Base-by-base conservation (phyloP, 352 stramenopile genomes). In the Detonula confervacea region DNA sequence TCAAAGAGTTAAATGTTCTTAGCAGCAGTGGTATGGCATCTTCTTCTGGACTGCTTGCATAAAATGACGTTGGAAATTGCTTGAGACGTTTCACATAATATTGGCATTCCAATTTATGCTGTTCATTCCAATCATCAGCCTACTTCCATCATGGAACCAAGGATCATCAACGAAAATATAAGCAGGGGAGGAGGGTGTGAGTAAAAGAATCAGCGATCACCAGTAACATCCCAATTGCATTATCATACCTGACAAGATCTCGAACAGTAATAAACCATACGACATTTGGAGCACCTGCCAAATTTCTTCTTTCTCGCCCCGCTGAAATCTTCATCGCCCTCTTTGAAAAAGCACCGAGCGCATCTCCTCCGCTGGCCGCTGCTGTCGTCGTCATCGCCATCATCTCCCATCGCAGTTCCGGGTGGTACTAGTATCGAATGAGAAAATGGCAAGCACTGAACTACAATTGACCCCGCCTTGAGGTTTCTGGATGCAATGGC, bases 71-170 rank as follows among this genome's bases (percentile, higher is more conserved):
- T 16, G 12, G 18, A 20, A n/a, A 20, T n/a, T 54, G 24, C 16
- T 80, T 80, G 7, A 54, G 42, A 33, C 47, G 27, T 33, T 81
- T 81, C 30, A 71, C 54, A 25, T 75, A 81, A 27, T 66, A 81
- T 51, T 67, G 63, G 37, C 73, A 81, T 62, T 81, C 73, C 30
- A 70, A 61, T 51, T 70, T 81, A 42, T 81, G 73, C 5, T 63
- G 54, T 22, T 57, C 37, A n/a, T 27, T 60, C 73, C 73, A 81
- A 62, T 81, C 73, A 47, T 54, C 46, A 20, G 57, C 49, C 70
- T 78, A 25, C 46, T 55, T 20, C n/a, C n/a, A n/a, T n/a, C n/a
- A n/a, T n/a, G n/a, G n/a, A n/a, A n/a, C n/a, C n/a, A n/a, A n/a
- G n/a, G n/a, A n/a, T n/a, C n/a, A n/a, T n/a, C n/a, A n/a, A n/a